Conservation (phyloP, 148 eudicot genomes). For the Cornus kousa region DNA sequence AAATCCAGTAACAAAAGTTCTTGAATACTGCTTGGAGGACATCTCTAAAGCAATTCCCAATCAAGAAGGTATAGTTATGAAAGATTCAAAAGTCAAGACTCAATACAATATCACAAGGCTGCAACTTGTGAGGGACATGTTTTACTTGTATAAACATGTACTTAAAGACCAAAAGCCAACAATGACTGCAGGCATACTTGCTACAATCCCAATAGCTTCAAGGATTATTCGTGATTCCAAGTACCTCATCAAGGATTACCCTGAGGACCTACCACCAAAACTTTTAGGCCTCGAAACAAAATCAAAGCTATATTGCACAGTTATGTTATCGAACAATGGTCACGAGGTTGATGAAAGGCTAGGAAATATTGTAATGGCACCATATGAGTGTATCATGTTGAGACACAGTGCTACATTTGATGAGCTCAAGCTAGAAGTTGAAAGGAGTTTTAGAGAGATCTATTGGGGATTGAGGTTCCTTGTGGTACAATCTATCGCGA, state of each 20-base stretch:
- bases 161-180: conserved; percentile 42
- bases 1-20: conserved; percentile 90
- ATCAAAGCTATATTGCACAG: conserved; percentile 43
- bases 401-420: conserved; percentile 37
- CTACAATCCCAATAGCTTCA: conserved; percentile 63
- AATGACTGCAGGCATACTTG: conserved; percentile 22
- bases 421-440: conserved; percentile 58
- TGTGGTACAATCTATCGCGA: conserved; percentile 33
- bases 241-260: conserved; percentile 59
- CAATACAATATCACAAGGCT: conserved; percentile 42
- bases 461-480: conserved; percentile 62
- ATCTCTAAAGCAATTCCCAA: conserved; percentile 39
- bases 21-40: conserved; percentile 88
- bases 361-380: conserved; percentile 26
- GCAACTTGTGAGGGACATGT: conserved; percentile 69
- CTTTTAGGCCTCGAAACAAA: conserved; percentile 20
- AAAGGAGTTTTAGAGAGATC: conserved; percentile 49
- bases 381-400: conserved; percentile 44
- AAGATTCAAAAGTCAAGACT: conserved; percentile 32
- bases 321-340: conserved; percentile 27
- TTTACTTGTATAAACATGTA: conserved; percentile 51
- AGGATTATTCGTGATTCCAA: conserved; percentile 81
- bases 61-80: conserved; percentile 37
- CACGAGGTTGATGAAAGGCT: background rate
- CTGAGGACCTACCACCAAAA: conserved; percentile 22